phyloP scores from a whole-genome alignment of 2,329 filamentous ascomycete species.

The Diaporthe citriasiana region DNA sequence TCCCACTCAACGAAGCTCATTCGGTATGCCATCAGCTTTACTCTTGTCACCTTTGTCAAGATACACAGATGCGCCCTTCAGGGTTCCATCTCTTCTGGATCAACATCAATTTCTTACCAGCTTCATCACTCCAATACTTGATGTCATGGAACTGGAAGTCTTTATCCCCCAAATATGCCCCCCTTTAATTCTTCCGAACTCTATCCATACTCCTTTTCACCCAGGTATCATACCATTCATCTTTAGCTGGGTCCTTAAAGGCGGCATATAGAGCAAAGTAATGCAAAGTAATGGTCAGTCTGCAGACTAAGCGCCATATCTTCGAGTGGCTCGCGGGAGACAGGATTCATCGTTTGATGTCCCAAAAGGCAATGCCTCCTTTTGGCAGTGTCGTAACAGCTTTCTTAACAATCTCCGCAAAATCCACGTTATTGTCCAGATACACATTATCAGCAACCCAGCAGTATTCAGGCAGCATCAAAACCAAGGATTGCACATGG shows the following conservation, averaged over 20 bases:
- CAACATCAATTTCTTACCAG: background rate
- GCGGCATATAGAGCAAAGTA: background rate
- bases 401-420: background rate
- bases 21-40: background rate
- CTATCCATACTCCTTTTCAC: background rate
- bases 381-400: background rate
- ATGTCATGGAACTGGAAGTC: background rate
- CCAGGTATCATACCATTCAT: constrained; percentile 4
- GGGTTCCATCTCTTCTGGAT: background rate
- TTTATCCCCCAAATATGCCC: background rate
- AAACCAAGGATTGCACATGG: background rate
- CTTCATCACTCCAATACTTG: constrained; percentile 5
- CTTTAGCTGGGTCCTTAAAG: background rate
- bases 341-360: constrained; percentile 11
- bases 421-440: background rate
- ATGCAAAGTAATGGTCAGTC: constrained; percentile 7
- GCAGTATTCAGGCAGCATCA: background rate
- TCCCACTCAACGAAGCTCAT: background rate
- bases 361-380: constrained; percentile 2
- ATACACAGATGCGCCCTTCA: constrained; percentile 9
- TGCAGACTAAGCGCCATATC: constrained; percentile 9
- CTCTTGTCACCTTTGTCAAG: background rate
- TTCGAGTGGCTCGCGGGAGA: background rate
- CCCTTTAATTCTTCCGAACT: background rate
- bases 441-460: constrained; percentile 13